Percentiles rank a stretch among this genome's conserved stretches.
These are phyloP conservation scores for Tricholoma furcatifolium DNA, from an alignment of 768 basidiomycete species.

Conservation along the genomic window DNA sequence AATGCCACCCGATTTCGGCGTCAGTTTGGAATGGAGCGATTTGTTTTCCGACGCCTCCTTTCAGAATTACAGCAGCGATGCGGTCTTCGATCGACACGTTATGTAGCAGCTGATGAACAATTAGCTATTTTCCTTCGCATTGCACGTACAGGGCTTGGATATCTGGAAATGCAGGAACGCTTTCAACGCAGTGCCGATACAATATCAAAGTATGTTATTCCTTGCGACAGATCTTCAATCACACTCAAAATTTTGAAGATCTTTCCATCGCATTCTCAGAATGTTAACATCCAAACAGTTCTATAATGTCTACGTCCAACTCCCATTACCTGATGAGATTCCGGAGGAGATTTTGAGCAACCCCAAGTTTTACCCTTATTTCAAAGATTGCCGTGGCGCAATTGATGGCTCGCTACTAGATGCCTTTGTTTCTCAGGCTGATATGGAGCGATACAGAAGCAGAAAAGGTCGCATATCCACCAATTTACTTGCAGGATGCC, in stretches of 20 bases:
- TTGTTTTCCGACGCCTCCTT: constrained; percentile 23
- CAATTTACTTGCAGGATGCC: constrained; percentile 34
- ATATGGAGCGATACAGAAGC: constrained; percentile 16
- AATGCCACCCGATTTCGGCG: constrained; percentile 22
- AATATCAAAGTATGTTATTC: constrained; percentile 29
- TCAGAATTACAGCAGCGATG: constrained; percentile 15
- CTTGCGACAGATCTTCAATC: no score
- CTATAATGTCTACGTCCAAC: constrained; percentile 3
- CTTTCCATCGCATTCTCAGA: constrained; percentile 19
- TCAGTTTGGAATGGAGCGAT: constrained; percentile 24
- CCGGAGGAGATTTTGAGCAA: constrained; percentile 25
- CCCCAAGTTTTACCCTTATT: constrained; percentile 32
- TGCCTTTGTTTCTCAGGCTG: constrained; percentile 15
- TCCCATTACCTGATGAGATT: constrained; percentile 11
- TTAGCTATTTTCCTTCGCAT: constrained; percentile 35
- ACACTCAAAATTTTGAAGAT: no score
- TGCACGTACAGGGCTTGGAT: constrained; percentile 24
- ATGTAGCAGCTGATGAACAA: constrained; percentile 32
- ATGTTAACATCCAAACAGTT: constrained; percentile 6
- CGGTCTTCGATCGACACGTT: constrained; percentile 19
- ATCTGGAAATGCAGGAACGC: constrained; percentile 28
- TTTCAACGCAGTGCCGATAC: constrained; percentile 39
- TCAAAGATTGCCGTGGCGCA: constrained; percentile 26
- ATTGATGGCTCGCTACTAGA: constrained; percentile 34
- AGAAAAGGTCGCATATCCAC: constrained; percentile 34